Percentiles rank a stretch among this genome's conserved stretches.
Evolutionary conservation across 768 basidiomycete species (phyloP).

Genomic region (Cystofilobasidium bisporidii): DNA sequence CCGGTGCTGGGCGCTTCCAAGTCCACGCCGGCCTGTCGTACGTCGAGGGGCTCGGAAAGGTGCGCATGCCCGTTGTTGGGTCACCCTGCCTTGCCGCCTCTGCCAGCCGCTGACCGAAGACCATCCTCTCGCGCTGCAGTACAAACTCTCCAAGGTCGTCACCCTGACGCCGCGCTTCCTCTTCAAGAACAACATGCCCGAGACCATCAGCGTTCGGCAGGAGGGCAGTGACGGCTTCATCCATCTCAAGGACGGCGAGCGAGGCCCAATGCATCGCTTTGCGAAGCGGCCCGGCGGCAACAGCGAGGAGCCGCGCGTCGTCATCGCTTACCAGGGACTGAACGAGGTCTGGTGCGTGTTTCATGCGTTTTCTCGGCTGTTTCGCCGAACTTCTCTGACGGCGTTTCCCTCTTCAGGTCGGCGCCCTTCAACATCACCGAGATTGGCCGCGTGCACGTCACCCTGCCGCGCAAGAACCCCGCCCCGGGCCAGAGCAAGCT

Average conservation of each 20-base stretch:
- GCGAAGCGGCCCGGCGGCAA: constrained; percentile 44
- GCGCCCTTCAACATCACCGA: constrained; percentile 84
- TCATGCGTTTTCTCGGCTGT: not conserved
- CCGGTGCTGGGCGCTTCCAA: constrained; percentile 54
- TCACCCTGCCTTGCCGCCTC: not conserved
- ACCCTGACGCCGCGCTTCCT: constrained; percentile 84
- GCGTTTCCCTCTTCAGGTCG: constrained; percentile 59
- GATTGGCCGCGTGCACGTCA: constrained; percentile 72
- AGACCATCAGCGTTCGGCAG: constrained; percentile 70
- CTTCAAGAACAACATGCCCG: constrained; percentile 65
- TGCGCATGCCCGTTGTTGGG: constrained; percentile 25
- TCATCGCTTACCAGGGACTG: constrained; percentile 74
- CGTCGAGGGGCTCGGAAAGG: constrained; percentile 83
- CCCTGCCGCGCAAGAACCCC: constrained; percentile 47
- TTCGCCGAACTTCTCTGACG: constrained; percentile 2
- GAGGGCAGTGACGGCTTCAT: constrained; percentile 59
- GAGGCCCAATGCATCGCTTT: constrained; percentile 58
- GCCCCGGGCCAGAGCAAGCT: not conserved
- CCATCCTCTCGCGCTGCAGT: constrained; percentile 40
- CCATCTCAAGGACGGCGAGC: constrained; percentile 58
- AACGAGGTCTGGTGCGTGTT: constrained; percentile 65
- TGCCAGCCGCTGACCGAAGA: not conserved
- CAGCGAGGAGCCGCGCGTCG: constrained; percentile 53
- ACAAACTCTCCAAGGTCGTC: constrained; percentile 88
- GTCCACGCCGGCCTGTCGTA: constrained; percentile 81